Base-by-base conservation (phyloP, 192 early-diverging fungal genomes). In the Backusella circina region DNA sequence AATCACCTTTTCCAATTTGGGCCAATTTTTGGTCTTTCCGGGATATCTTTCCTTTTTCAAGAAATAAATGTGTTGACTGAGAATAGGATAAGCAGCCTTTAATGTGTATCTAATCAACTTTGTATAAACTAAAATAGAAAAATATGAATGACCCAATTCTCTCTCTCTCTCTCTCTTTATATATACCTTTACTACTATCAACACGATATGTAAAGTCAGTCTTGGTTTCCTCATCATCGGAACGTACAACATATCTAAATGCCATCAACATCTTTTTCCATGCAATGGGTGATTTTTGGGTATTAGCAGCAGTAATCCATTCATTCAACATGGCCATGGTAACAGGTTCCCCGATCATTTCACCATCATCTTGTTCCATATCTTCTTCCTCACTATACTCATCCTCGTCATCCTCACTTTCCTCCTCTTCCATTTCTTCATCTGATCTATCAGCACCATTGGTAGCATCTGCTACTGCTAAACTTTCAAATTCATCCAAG, bases 221-320 rank as follows among this genome's bases (percentile, higher is more conserved):
- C 57, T 82, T 74, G 1, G 75, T 74, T 57, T 84, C 80, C 28
- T 83, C 84, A 30, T 83, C 84, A 47, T 94, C 90, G 77, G 92
- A 83, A 21, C 90, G 87, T 38, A 91, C 88, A n/a, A 91, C 91
- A 2, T 93, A 90, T 80, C 93, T 91, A 82, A 97, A 93, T 4
- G 96, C 96, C 26, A 96, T 80, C 50, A 99, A 79, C 61, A 96
- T 85, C 73, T 88, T 86, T 73, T 92, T 90, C 44, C 95, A 79
- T 30, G 93, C 85, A 26, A 86, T 80, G 44, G 96, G 88, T 5
- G 94, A 93, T 68, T 94, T 79, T 75, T 85, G 77, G 28, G 82
- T 82, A 18, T 85, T 84, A 30, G 79, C 81, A 26, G 86, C 84
- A 66, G 78, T 77, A 41, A 80, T 81, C 70, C 91, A 89, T 51